Evolutionary conservation across 2,329 filamentous ascomycete genomes (phyloP), one percentile per base, ranked within the genome.

Genomic region (Pleoardoris graminearum): DNA sequence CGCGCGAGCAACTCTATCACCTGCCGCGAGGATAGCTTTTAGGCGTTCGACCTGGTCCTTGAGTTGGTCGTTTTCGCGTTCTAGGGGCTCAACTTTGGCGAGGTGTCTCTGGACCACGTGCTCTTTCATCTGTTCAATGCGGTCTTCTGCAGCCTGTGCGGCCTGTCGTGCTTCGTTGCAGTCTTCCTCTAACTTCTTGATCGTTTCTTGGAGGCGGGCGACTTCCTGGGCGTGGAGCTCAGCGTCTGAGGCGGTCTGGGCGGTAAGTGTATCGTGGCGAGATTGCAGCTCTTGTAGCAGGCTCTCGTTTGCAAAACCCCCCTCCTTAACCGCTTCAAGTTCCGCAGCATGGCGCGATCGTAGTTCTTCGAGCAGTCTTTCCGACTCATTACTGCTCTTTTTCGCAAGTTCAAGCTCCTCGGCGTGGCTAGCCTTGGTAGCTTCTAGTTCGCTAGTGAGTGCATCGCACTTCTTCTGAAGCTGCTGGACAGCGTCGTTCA

Each of bases 61-160:
- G 11, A 73, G 61, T 17, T 51, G 41, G 1, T 54, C 51, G 25
- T 70, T 72, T 25, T 72, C 65, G 37, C 67, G 69, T 38, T 73
- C 66, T 3, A 73, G 43, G 0, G 69, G 69, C 37, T 70, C 67
- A 7, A 73, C 61, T 10, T 60, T 60, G 8, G 70, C 70, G 4
- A 73, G 53, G 41, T 73, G 68, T 50, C 72, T 72, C 14, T 64
- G 47, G 11, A 73, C 70, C 0, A 73, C 70, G 27, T 72, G 65
- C 25, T 55, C 64, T 42, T 73, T 73, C 63, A 73, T 70, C 3
- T 55, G 62, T 48, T 73, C 70, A 33, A 73, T 70, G 14, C 62
- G 55, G 43, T 67, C 64, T 48, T 71, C 61, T 7, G 69, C 68
- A n/a, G 69, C 65, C 17, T 64, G 48, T 0, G 58, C 55, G 12